Conservation (phyloP, 805 yeast species). For the Nakazawaea wickerhamii region DNA sequence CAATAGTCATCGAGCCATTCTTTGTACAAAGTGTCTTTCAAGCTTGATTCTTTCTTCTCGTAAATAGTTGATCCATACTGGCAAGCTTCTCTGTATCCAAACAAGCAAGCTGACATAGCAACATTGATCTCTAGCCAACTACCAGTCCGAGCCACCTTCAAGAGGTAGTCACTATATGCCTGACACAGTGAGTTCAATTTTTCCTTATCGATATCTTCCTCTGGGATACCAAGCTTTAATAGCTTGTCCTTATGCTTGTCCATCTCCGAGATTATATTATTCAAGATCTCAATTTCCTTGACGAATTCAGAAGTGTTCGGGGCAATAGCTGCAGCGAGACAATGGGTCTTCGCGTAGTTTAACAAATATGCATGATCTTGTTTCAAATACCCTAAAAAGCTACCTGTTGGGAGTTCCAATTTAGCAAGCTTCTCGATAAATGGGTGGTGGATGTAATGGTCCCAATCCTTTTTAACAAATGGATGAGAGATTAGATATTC, state of each 20-base stretch:
- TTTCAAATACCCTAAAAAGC: conserved; percentile 40
- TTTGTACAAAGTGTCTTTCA: conserved; percentile 25
- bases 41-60: conserved; percentile 27
- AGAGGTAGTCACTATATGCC: conserved; percentile 56
- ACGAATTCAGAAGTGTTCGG: conserved; percentile 47
- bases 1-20: conserved; percentile 63
- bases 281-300: conserved; percentile 45
- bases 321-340: conserved; percentile 57
- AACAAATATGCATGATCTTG: conserved; percentile 68
- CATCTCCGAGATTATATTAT: conserved; percentile 50
- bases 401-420: conserved; percentile 41
- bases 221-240: conserved; percentile 30
- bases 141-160: conserved; percentile 43
- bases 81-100: conserved; percentile 65
- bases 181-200: conserved; percentile 51
- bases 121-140: conserved; percentile 63
- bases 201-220: conserved; percentile 37
- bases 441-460: conserved; percentile 51
- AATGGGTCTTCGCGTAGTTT: conserved; percentile 64
- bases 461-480: conserved; percentile 50
- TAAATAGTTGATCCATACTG: conserved; percentile 21
- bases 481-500: conserved; percentile 55
- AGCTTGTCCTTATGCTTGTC: conserved; percentile 50
- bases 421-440: conserved; percentile 52
- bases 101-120: conserved; percentile 70